These are phyloP conservation scores for Myriosclerotinia curreyana DNA, from an alignment of 2,329 filamentous ascomycete genomes.

Conservation along the genomic window DNA sequence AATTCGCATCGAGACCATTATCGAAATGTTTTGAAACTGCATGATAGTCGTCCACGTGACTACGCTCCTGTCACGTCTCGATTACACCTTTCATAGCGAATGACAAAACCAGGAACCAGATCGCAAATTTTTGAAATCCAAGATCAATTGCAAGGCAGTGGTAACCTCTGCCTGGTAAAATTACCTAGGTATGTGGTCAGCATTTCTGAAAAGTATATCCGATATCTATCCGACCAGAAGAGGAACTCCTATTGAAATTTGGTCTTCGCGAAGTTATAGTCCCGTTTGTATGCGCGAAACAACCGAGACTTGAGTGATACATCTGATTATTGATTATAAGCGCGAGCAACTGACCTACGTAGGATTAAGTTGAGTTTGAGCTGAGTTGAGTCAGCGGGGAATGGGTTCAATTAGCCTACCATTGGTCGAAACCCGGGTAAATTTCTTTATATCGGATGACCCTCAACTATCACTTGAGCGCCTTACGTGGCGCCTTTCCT, in stretches of 20 bases:
- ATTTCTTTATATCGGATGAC: neutral
- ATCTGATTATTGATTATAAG: too few relatives aligned
- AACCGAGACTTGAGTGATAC: too few relatives aligned
- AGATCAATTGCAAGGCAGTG: neutral
- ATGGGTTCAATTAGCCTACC: too few relatives aligned
- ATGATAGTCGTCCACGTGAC: neutral
- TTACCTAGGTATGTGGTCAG: too few relatives aligned
- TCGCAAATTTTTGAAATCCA: neutral
- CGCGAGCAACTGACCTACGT: too few relatives aligned
- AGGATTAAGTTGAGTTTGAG: too few relatives aligned
- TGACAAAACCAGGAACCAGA: slow-evolving; percentile 6
- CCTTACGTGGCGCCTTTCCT: neutral
- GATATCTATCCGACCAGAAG: neutral
- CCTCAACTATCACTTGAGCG: neutral
- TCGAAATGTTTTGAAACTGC: neutral
- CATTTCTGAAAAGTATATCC: neutral
- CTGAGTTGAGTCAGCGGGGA: too few relatives aligned
- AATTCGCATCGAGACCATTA: neutral
- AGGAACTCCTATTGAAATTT: neutral
- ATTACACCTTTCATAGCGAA: neutral
- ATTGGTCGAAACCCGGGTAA: too few relatives aligned
- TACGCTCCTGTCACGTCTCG: neutral
- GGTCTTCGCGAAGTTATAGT: too few relatives aligned
- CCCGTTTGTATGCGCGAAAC: too few relatives aligned
- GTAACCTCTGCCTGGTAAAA: neutral